Percentiles rank a stretch among this genome's conserved stretches.
phyloP scores from a whole-genome alignment of 1,284 basidiomycete species.

The Leccinum fallax region DNA sequence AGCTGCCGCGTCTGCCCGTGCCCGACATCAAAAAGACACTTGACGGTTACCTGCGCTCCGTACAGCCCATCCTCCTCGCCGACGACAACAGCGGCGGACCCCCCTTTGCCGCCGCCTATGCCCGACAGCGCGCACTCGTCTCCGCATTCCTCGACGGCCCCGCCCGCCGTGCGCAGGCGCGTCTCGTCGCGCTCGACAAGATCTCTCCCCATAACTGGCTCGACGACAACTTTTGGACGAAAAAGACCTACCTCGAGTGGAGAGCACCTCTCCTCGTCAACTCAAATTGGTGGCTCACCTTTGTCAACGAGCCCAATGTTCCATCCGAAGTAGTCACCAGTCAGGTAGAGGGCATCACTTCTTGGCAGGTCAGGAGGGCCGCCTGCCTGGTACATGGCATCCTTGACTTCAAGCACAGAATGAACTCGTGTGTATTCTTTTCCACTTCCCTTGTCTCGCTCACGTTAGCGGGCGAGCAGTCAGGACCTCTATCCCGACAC shows the following conservation, averaged over 20 bases:
- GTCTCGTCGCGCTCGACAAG: slow-evolving; percentile 81
- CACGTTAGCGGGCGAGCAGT: slow-evolving; percentile 35
- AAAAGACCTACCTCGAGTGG: slow-evolving; percentile 90
- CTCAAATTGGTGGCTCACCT: slow-evolving; percentile 98
- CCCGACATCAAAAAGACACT: slow-evolving; percentile 81
- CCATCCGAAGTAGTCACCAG: slow-evolving; percentile 47
- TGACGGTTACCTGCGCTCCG: slow-evolving; percentile 76
- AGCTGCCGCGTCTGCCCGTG: slow-evolving; percentile 74
- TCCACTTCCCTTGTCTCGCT: slow-evolving; percentile 3
- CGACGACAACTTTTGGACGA: slow-evolving; percentile 92
- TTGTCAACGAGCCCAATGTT: slow-evolving; percentile 62
- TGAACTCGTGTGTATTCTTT: slow-evolving; percentile 55
- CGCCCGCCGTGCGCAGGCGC: slow-evolving; percentile 55
- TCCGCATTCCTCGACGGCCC: slow-evolving; percentile 28
- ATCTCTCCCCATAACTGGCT: slow-evolving; percentile 93
- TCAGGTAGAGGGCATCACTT: slow-evolving; percentile 54
- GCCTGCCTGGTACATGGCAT: slow-evolving; percentile 82
- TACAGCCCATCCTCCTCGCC: slow-evolving; percentile 81
- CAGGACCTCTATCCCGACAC: slow-evolving; percentile 59
- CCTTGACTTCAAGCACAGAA: slow-evolving; percentile 75
- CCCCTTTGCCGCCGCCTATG: slow-evolving; percentile 46
- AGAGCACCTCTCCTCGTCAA: slow-evolving; percentile 86
- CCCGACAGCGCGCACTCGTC: slow-evolving; percentile 25
- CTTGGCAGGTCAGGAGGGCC: slow-evolving; percentile 87
- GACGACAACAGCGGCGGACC: slow-evolving; percentile 64